phyloP scores from a whole-genome alignment of 805 yeast genomes.

The Lipomyces orientalis region DNA sequence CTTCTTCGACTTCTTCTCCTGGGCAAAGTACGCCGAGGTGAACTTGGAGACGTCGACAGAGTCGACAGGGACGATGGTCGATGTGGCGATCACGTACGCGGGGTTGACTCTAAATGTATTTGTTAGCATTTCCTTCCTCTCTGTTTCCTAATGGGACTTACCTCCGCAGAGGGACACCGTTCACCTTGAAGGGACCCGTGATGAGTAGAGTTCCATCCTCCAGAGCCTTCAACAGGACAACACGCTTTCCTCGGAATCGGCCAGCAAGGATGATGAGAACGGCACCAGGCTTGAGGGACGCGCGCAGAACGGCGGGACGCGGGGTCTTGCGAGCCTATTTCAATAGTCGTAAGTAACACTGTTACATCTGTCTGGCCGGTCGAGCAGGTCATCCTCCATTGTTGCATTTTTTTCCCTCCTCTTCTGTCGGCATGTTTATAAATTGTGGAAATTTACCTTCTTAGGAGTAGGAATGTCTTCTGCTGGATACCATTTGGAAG shows the following conservation, averaged over 20 bases:
- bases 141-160: neutral
- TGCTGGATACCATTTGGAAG: conserved; percentile 94
- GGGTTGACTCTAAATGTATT: conserved; percentile 67
- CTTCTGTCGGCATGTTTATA: neutral
- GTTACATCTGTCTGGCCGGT: neutral
- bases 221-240: conserved; percentile 93
- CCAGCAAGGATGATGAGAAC: conserved; percentile 97
- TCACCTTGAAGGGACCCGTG: conserved; percentile 98
- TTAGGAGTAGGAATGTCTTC: conserved; percentile 87
- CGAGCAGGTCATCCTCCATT: neutral
- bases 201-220: conserved; percentile 98
- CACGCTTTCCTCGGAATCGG: conserved; percentile 99
- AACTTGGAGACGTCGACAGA: conserved; percentile 87
- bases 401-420: neutral
- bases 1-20: conserved; percentile 84
- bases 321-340: conserved; percentile 75
- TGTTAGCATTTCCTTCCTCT: neutral
- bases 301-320: conserved; percentile 94
- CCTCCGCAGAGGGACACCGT: conserved; percentile 99
- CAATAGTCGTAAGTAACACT: neutral
- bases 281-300: conserved; percentile 97
- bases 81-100: conserved; percentile 98
- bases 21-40: conserved; percentile 94
- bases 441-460: conserved; percentile 48
- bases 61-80: conserved; percentile 83